Evolutionary conservation across 352 stramenopile species (phyloP), one percentile per base, ranked within the genome.

Genomic region (Thraustochytrium aureum): DNA sequence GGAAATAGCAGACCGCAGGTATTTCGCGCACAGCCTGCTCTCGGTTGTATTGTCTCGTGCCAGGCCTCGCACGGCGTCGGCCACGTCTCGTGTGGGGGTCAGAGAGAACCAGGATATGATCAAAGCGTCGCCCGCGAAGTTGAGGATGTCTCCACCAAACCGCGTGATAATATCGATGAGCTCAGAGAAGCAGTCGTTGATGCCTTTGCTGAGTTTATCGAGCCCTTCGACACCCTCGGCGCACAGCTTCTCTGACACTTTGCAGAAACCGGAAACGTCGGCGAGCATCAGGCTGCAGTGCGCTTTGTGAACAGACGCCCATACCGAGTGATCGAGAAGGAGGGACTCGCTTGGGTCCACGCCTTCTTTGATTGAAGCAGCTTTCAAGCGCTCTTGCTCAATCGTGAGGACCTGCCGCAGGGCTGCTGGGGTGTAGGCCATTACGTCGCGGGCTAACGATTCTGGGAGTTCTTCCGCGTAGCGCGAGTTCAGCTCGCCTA

Each of bases 171-270:
- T 82, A n/a, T 86, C 73, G 12, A 87, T 85, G 5, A 87, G 75
- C 61, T 67, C 65, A 6, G 85, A 85, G 61, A 87, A 87, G 66
- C 85, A 87, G 30, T 82, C 32, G 65, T 87, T 87, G n/a, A 84
- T 86, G 54, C 85, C 79, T 3, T 43, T 86, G 41, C 84, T 83
- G 0, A 87, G 43, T 47, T 69, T 69, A 47, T 82, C 73, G 26
- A 82, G 52, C 7, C 73, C 73, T 39, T 64, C 39, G 12, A 35
- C 39, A 26, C 73, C 73, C 14, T 50, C 17, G 0, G 62, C 30
- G 4, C 73, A 82, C 1, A 83, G 39, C 33, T 79, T 26, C 32
- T 82, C 73, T 14, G 61, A 59, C 0, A 79, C 14, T 35, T 61
- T 65, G 39, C 73, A 82, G 41, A 82, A 82, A 10, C 73, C 73